Conservation (phyloP, 1,284 basidiomycete genomes). For the Irpex sp. region DNA sequence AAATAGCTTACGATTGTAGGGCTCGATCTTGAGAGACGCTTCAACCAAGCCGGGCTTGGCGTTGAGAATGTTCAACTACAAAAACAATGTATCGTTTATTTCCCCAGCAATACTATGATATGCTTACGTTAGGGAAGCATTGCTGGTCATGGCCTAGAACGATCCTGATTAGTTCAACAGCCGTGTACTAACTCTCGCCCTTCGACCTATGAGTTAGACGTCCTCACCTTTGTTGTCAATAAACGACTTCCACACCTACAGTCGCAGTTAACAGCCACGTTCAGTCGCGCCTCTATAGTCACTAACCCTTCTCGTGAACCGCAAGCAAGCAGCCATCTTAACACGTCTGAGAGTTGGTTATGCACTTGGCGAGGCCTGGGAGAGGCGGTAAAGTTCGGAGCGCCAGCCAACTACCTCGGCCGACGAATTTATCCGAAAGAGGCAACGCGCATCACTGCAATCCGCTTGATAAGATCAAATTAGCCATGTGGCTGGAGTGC, state of each 20-base stretch:
- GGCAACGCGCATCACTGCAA: not conserved
- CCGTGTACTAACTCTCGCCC: not conserved
- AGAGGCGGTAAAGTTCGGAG: too few relatives aligned
- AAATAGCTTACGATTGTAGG: slow-evolving; percentile 58
- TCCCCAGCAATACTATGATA: not conserved
- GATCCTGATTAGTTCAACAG: not conserved
- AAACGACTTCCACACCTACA: slow-evolving; percentile 81
- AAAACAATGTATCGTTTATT: not conserved
- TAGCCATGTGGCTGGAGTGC: not conserved
- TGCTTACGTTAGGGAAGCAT: slow-evolving; percentile 72
- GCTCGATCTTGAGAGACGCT: slow-evolving; percentile 66
- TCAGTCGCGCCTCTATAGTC: not conserved
- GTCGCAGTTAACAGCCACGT: slow-evolving; percentile 1
- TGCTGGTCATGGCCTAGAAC: slow-evolving; percentile 67
- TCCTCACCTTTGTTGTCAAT: slow-evolving; percentile 63
- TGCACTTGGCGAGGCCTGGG: too few relatives aligned
- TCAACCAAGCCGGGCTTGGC: slow-evolving; percentile 66
- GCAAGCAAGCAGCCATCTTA: slow-evolving; percentile 58
- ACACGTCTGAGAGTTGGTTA: not conserved
- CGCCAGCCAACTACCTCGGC: too few relatives aligned
- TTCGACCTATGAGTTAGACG: not conserved
- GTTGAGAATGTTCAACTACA: slow-evolving; percentile 57
- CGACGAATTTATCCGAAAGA: not conserved
- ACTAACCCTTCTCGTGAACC: slow-evolving; percentile 59
- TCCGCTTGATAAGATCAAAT: not conserved